Evolutionary conservation across 148 eudicot species (phyloP).

Genomic region (Heliosperma pusillum): DNA sequence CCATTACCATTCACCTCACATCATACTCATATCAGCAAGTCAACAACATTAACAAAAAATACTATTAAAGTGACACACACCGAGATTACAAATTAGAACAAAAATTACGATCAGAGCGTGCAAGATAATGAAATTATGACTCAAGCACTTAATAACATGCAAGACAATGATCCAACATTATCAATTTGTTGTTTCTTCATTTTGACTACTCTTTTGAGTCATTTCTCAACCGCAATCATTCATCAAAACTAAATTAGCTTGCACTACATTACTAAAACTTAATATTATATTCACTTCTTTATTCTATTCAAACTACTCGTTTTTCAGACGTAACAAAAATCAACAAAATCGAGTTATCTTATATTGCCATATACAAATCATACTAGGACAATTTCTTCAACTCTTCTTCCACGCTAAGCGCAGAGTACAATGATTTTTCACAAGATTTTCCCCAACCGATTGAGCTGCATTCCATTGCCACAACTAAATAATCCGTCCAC

Average conservation of each 20-base stretch:
- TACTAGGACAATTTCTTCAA: neutral
- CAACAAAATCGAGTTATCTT: neutral
- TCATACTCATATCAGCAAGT: no score
- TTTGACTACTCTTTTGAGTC: neutral
- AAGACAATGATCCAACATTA: neutral
- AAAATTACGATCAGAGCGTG: neutral
- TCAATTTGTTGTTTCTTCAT: neutral
- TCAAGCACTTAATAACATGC: neutral
- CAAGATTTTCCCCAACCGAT: constrained; percentile 24
- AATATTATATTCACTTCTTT: neutral
- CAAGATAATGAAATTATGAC: no score
- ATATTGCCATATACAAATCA: neutral
- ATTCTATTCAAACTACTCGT: neutral
- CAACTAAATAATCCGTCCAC: no score
- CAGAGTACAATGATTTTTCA: neutral
- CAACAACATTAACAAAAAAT: neutral
- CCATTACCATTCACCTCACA: neutral
- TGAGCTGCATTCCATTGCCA: neutral
- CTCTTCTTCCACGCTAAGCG: neutral
- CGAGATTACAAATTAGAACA: neutral
- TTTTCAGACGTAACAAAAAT: neutral
- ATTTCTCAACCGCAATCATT: neutral
- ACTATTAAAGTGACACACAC: neutral
- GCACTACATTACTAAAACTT: neutral
- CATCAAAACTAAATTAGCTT: constrained; percentile 3